Conservation (phyloP, 371 early-diverging fungal genomes). For the Massospora cicadina region DNA sequence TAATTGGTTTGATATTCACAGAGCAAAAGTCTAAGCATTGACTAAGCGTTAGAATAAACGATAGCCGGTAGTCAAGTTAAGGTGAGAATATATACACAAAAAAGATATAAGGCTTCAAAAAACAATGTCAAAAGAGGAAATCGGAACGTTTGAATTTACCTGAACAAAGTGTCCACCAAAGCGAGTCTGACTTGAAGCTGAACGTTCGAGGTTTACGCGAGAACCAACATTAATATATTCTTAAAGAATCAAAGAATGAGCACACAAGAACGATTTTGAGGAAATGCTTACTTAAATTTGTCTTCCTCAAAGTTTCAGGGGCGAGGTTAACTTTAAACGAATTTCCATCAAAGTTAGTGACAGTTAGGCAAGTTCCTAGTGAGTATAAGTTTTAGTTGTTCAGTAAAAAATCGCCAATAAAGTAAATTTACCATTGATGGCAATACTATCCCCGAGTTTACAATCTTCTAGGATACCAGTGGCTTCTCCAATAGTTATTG, state of each 20-base stretch:
- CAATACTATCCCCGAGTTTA: constrained; percentile 86
- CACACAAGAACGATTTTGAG: background rate
- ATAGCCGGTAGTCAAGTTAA: no score
- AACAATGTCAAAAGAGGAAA: no score
- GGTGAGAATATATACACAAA: no score
- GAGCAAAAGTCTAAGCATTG: no score
- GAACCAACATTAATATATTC: constrained; percentile 47
- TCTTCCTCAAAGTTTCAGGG: constrained; percentile 80
- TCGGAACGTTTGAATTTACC: no score
- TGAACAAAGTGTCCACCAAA: constrained; percentile 96
- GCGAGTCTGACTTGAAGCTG: constrained; percentile 66
- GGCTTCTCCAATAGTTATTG: constrained; percentile 57
- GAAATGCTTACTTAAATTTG: constrained; percentile 55
- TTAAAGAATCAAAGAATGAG: background rate
- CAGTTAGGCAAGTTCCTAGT: constrained; percentile 84
- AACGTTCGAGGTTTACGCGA: constrained; percentile 82
- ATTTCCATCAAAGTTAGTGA: constrained; percentile 67
- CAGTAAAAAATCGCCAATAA: background rate
- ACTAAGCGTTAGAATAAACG: no score
- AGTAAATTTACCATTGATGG: constrained; percentile 79
- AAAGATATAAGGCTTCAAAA: no score
- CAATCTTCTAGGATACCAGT: constrained; percentile 58
- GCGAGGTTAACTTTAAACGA: constrained; percentile 81
- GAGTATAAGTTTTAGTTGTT: background rate
- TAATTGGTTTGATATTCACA: no score